These are phyloP conservation scores for Zygoascus sp. DNA, from an alignment of 1,139 yeast species.

Conservation along the genomic window DNA sequence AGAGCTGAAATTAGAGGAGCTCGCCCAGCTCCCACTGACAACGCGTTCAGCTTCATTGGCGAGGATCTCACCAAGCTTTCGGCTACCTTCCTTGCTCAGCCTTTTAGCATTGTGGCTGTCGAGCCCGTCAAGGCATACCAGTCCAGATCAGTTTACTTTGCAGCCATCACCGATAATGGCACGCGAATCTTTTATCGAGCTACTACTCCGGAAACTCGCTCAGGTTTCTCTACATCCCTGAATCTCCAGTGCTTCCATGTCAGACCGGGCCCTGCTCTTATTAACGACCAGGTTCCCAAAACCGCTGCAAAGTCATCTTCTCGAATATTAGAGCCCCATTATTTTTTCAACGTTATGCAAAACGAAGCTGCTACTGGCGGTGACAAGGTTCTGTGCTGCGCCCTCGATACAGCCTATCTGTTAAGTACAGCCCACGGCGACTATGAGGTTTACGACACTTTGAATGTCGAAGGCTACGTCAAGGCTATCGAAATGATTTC, in stretches of 20 bases:
- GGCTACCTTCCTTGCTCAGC: constrained; percentile 4
- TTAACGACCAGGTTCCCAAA: constrained; percentile 5
- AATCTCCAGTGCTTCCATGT: constrained; percentile 10
- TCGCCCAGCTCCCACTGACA: constrained; percentile 7
- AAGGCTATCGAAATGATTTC: constrained; percentile 64
- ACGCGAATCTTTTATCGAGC: constrained; percentile 9
- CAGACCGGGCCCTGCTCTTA: constrained; percentile 7
- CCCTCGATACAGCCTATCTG: constrained; percentile 9
- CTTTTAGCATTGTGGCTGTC: constrained; percentile 6
- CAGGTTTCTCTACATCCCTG: background rate
- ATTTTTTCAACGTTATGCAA: constrained; percentile 4
- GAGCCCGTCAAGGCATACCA: constrained; percentile 9
- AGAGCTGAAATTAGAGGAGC: constrained; percentile 7
- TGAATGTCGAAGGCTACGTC: constrained; percentile 59
- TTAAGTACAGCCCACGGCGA: constrained; percentile 10
- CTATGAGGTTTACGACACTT: constrained; percentile 8
- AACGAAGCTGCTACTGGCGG: constrained; percentile 7
- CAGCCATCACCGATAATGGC: constrained; percentile 10
- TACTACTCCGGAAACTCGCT: constrained; percentile 5
- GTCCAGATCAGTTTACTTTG: constrained; percentile 5
- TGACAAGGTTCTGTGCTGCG: constrained; percentile 8
- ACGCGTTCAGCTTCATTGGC: constrained; percentile 1
- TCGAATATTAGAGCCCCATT: constrained; percentile 8
- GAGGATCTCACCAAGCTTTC: constrained; percentile 1
- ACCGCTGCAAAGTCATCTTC: constrained; percentile 2